Evolutionary conservation across 345 rosid species (phyloP).

Genomic region (Excoecaria agallocha): DNA sequence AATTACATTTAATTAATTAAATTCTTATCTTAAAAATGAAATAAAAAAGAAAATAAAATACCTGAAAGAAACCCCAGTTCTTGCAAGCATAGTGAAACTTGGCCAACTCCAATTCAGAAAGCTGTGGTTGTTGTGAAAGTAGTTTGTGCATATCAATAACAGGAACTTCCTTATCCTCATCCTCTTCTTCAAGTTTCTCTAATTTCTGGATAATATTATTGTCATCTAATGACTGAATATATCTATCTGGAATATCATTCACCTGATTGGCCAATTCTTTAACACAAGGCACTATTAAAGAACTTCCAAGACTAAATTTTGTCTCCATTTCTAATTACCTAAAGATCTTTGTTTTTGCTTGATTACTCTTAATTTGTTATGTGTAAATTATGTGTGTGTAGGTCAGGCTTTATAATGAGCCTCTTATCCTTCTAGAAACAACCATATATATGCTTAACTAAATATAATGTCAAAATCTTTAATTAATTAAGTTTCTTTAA

Average conservation of each 20-base stretch:
- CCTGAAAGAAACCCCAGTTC: not conserved
- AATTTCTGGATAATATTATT: not conserved
- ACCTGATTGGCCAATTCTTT: slow-evolving; percentile 7
- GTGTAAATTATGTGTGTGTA: too few species aligned
- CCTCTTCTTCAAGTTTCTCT: too few species aligned
- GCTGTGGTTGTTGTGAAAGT: too few species aligned
- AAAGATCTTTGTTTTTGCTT: too few species aligned
- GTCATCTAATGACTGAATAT: not conserved
- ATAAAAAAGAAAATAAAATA: not conserved
- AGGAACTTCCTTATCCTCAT: not conserved
- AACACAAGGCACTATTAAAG: slow-evolving; percentile 16
- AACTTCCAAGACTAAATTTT: not conserved
- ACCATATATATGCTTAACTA: too few species aligned
- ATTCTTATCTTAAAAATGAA: not conserved
- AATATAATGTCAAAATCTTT: too few species aligned
- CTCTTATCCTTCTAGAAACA: too few species aligned
- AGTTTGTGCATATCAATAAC: slow-evolving; percentile 16
- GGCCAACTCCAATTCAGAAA: slow-evolving; percentile 3
- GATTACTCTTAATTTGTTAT: too few species aligned
- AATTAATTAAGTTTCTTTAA: too few species aligned
- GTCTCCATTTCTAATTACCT: too few species aligned
- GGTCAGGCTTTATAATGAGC: too few species aligned
- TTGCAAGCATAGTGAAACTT: slow-evolving; percentile 2
- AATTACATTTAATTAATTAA: not conserved
- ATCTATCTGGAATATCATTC: slow-evolving; percentile 3